Conservation (phyloP, 495 filamentous ascomycete species). For the Collariella sp. region DNA sequence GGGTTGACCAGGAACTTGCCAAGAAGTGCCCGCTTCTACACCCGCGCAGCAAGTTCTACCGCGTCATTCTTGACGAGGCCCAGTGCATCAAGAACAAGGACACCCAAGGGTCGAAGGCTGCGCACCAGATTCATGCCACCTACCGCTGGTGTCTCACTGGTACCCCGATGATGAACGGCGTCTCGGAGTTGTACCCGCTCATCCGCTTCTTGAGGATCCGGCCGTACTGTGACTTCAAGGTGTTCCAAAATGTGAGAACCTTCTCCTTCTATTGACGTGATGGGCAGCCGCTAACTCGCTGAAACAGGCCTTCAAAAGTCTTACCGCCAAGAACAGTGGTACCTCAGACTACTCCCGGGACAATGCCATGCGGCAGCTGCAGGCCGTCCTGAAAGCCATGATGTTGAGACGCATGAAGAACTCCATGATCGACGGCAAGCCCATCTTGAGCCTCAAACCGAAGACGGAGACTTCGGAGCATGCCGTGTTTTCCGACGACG, state of each 20-base stretch:
- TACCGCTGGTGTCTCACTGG: constrained; percentile 84
- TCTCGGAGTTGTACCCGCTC: constrained; percentile 74
- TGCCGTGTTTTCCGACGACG: constrained; percentile 66
- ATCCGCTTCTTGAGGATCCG: constrained; percentile 72
- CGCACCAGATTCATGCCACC: constrained; percentile 50
- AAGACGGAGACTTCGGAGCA: constrained; percentile 58
- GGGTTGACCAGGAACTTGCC: constrained; percentile 20
- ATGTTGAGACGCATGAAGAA: constrained; percentile 80
- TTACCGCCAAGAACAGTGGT: constrained; percentile 23
- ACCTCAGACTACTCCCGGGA: constrained; percentile 25
- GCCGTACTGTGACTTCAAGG: constrained; percentile 59
- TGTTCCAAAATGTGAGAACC: constrained; percentile 49
- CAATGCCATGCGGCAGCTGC: constrained; percentile 60
- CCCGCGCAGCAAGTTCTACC: constrained; percentile 61
- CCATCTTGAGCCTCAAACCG: constrained; percentile 66
- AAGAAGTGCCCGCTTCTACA: constrained; percentile 54
- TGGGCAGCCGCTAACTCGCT: neutral
- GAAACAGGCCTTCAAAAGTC: constrained; percentile 27
- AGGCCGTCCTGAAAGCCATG: constrained; percentile 73
- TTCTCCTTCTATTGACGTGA: too few species aligned
- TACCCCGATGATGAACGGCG: constrained; percentile 89
- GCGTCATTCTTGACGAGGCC: constrained; percentile 86
- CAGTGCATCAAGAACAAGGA: constrained; percentile 86
- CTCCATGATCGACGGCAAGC: constrained; percentile 75
- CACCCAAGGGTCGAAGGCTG: constrained; percentile 57